Evolutionary conservation across 2,329 filamentous ascomycete genomes (phyloP), one percentile per base, ranked within the genome.

Genomic region (Colletotrichum somersetense): DNA sequence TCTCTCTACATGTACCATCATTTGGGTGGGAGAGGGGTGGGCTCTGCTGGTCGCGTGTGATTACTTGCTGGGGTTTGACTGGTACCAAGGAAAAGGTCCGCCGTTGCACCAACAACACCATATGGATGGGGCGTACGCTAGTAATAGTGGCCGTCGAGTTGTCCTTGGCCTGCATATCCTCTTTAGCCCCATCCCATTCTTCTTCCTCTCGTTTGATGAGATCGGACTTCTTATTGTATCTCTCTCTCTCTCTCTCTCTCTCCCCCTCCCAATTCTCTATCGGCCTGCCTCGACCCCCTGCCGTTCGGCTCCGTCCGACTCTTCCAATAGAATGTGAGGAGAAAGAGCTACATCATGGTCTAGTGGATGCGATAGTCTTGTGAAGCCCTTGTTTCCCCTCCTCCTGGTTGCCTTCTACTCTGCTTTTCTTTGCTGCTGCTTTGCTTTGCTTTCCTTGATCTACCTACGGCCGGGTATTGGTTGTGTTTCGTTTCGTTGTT

Each of bases 91-190:
- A 64, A 18, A 33, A 26, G 44, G 14, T 14, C 33, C 26, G 48
- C 18, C 48, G 48, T 1, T 48, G 44, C 44, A 48, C 59, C 30
- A 55, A 44, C 44, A 55, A 46, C 40, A 46, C 23, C 16, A 42
- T 46, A 38, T 55, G 50, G 53, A 35, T 44, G 38, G 50, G 62
- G 48, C 62, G 62, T 64, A 55, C 50, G 50, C 62, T 64, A 64
- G 38, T 26, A 56, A 23, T 64, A 64, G 38, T 26, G 46, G 35
- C 33, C 35, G 18, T 42, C 35, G 5, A 63, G 23, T 46, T 18
- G 35, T 26, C 42, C 14, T 35, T 63, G 23, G 38, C 30, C 42
- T 50, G 6, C 44, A 59, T 30, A 14, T 38, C 40, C n/a, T 46
- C 44, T 23, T 46, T 62, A 38, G 55, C 20, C 23, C 53, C 53